These are phyloP conservation scores for Citrus medica DNA, from an alignment of 345 rosid species.

Conservation along the genomic window DNA sequence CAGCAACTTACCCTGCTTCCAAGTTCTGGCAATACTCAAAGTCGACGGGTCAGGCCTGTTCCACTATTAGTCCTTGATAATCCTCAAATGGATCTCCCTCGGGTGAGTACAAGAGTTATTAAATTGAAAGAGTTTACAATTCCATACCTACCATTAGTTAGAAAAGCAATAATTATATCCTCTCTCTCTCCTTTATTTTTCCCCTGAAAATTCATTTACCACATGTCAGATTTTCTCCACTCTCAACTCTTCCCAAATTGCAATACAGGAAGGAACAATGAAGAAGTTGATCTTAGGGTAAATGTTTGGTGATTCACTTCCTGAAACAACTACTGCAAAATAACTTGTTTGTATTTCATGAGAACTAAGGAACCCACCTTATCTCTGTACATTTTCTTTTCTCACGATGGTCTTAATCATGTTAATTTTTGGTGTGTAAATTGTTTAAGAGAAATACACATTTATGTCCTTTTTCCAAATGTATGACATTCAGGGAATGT, in stretches of 20 bases:
- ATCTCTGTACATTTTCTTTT: neutral
- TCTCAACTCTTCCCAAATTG: no score
- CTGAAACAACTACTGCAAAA: neutral
- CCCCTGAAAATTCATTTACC: no score
- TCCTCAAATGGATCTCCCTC: slow-evolving; percentile 30
- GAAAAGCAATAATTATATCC: neutral
- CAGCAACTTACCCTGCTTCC: slow-evolving; percentile 41
- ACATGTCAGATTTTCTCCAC: slow-evolving; percentile 22
- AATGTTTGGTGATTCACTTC: neutral
- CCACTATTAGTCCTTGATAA: no score
- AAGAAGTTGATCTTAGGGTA: slow-evolving; percentile 19
- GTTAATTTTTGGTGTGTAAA: neutral
- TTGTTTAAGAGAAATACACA: neutral
- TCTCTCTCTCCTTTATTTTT: no score
- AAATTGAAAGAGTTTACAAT: neutral
- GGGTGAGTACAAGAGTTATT: slow-evolving; percentile 24
- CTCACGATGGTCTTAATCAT: neutral
- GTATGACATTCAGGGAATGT: neutral
- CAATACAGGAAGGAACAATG: slow-evolving; percentile 32
- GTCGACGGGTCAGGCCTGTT: slow-evolving; percentile 15
- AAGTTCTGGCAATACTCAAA: slow-evolving; percentile 34
- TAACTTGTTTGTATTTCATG: neutral
- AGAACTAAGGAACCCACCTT: no score
- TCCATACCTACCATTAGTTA: neutral
- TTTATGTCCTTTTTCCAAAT: neutral